Evolutionary conservation across 163 green algal species (phyloP), one percentile per base, ranked within the genome.

Genomic region (Scenedesmus sp.): DNA sequence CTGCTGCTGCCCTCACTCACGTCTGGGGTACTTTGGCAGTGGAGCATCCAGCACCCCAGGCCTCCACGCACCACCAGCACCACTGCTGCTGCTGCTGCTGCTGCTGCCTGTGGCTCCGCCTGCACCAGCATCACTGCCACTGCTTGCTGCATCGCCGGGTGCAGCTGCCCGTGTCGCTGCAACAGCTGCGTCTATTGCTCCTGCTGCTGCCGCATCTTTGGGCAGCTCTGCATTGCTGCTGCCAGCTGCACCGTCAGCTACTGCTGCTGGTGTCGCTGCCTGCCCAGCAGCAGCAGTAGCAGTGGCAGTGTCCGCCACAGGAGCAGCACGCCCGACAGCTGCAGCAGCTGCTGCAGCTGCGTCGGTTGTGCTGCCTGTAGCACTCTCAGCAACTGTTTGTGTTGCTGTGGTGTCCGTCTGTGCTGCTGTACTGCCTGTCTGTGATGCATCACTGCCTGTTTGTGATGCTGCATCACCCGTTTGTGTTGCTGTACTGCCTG

Each of bases 1-100:
- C 10, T 83, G 74, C 26, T 88, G 56, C 34, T 89, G 85, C 26
- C 2, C 55, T 6, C 23, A 73, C 86, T 90, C 70, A 90, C 86
- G 59, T 83, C 86, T 57, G 10, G 86, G 86, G 55, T 34, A 90
- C 62, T 90, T 90, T 73, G 67, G 86, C 54, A 90, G 54, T 10
- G 86, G 86, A 67, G 86, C 34, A 26, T 90, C 70, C 46, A 90
- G 54, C 70, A 90, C 86, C 20, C 16, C 26, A 13, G 86, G 86
- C n/a, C 18, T 23, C 86, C 86, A 90, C 20, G 46, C 73, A 77
- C 64, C n/a, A 79, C 60, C n/a, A 4, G 3, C 12, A 12, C 67
- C 55, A 46, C 67, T 66, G 20, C 86, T 70, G 66, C 55, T 81
- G 52, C 55, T 90, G 86, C 67, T 54, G 34, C 18, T n/a, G 54